Evolutionary conservation across 139 green algal genomes (phyloP).

Genomic region (Yamagishiella unicocca): DNA sequence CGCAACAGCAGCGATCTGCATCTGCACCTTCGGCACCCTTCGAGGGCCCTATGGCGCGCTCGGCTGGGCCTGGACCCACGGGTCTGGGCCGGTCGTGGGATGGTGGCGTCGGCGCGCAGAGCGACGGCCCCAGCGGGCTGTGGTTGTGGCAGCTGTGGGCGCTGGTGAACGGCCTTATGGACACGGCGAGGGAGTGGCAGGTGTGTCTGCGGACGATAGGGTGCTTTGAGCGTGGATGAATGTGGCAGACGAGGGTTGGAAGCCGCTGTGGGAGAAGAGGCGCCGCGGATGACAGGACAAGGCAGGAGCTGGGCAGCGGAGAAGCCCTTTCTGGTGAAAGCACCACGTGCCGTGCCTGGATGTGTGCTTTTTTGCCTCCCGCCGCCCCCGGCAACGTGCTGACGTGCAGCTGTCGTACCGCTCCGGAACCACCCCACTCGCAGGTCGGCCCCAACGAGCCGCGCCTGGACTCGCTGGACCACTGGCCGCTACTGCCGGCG

Average conservation of each 20-base stretch:
- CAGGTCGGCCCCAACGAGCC: neutral
- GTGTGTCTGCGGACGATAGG: neutral
- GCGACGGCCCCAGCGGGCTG: slow-evolving; percentile 47
- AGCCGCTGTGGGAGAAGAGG: too few species aligned
- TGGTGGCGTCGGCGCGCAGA: slow-evolving; percentile 2
- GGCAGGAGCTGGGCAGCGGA: neutral
- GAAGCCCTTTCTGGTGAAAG: too few species aligned
- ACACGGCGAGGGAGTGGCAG: slow-evolving; percentile 48
- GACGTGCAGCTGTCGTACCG: too few species aligned
- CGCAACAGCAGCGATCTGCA: neutral
- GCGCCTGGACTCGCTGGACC: slow-evolving; percentile 24
- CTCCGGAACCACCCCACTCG: too few species aligned
- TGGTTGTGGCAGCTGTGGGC: slow-evolving; percentile 54
- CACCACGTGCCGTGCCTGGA: too few species aligned
- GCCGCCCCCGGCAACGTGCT: too few species aligned
- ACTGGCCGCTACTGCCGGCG: slow-evolving; percentile 60
- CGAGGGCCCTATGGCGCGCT: too few species aligned
- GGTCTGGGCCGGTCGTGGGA: slow-evolving; percentile 44
- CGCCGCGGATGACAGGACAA: neutral
- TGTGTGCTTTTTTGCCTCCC: too few species aligned
- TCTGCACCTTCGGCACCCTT: too few species aligned
- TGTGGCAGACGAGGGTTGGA: too few species aligned
- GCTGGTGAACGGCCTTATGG: slow-evolving; percentile 42
- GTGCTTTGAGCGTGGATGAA: too few species aligned
- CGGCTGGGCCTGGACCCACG: neutral